Percentiles rank a stretch among this genome's conserved stretches.
These are phyloP conservation scores for Podaxis sp. DNA, from an alignment of 768 basidiomycete species.

Conservation along the genomic window DNA sequence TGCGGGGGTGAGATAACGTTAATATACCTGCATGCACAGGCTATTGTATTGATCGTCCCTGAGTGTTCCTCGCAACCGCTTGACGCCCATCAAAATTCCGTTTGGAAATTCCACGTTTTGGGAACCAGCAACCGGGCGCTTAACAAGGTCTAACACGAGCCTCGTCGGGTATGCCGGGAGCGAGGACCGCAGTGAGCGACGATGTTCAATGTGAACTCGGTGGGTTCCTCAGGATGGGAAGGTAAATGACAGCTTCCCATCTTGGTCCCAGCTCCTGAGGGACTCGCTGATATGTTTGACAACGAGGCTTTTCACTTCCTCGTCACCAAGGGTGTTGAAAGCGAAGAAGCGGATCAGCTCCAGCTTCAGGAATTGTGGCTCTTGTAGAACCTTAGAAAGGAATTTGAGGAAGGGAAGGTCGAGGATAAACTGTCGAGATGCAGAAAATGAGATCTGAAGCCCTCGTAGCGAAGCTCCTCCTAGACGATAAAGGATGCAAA, in stretches of 20 bases:
- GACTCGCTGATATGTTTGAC: slow-evolving; percentile 14
- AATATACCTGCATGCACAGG: background rate
- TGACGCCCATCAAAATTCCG: slow-evolving; percentile 7
- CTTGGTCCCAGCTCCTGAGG: background rate
- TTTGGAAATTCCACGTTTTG: slow-evolving; percentile 4
- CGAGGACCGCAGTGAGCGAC: background rate
- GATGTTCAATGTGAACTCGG: background rate
- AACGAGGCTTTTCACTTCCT: slow-evolving; percentile 19
- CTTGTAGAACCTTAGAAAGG: slow-evolving; percentile 21
- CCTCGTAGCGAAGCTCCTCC: slow-evolving; percentile 19
- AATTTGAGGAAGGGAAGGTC: slow-evolving; percentile 27
- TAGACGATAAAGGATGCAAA: slow-evolving; percentile 22
- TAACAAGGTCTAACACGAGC: background rate
- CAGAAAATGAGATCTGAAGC: slow-evolving; percentile 28
- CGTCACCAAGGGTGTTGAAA: slow-evolving; percentile 22
- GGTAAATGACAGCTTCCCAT: background rate
- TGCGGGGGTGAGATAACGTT: background rate
- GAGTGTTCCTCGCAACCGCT: slow-evolving; percentile 11
- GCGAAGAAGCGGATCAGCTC: slow-evolving; percentile 29
- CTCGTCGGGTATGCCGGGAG: background rate
- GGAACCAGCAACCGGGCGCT: background rate
- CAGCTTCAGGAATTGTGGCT: slow-evolving; percentile 22
- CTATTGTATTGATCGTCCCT: slow-evolving; percentile 12
- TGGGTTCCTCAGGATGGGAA: slow-evolving; percentile 1
- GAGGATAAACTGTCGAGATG: slow-evolving; percentile 31